Base-by-base conservation (phyloP, 2,329 filamentous ascomycete genomes). In the Zymoseptoria passerinii region DNA sequence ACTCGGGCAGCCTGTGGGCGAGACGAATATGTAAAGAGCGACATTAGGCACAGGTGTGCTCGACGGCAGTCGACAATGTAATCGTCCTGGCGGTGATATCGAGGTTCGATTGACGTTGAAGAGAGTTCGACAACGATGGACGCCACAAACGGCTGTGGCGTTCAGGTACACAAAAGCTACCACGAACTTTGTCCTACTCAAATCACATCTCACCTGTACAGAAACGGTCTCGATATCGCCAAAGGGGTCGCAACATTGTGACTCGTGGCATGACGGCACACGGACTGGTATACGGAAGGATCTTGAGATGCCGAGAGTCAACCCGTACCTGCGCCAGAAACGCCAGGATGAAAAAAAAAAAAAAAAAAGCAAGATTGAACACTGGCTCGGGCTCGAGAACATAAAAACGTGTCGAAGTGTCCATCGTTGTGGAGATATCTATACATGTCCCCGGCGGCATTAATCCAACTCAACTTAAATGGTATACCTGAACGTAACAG, bases 401-500 rank as follows among this genome's bases (percentile, higher is more conserved):
- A 23, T 23, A 4, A 4, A 23, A 23, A 3, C 23, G 23, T 23
- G 23, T 23, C 23, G 23, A 23, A 23, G 23, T 23, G 23, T 2
- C 23, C 4, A 23, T 23, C 4, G 23, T 23, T 2, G 4, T 23
- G 23, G 23, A 4, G 2, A 2, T 23, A 23, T 23, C 23, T 23
- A 23, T 4, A 23, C 4, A 23, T 23, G 23, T 23, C 2, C 23
- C 23, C 2, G 23, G 2, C 23, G 23, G 2, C 23, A 23, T 23
- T 4, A 23, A 23, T 23, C 23, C 23, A 23, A 23, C 23, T 4
- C 23, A 4, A 23, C 2, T 23, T 61, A 81, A 61, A 81, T 68
- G 58, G 85, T 83, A 65, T 88, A 88, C 59, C 80, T 78, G 71
- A 84, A 89, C 0, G 83, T 82, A 1, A 84, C 71, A 1, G 85